Conservation (phyloP, 2,329 filamentous ascomycete species). For the Paraconiothyrium brasiliense region DNA sequence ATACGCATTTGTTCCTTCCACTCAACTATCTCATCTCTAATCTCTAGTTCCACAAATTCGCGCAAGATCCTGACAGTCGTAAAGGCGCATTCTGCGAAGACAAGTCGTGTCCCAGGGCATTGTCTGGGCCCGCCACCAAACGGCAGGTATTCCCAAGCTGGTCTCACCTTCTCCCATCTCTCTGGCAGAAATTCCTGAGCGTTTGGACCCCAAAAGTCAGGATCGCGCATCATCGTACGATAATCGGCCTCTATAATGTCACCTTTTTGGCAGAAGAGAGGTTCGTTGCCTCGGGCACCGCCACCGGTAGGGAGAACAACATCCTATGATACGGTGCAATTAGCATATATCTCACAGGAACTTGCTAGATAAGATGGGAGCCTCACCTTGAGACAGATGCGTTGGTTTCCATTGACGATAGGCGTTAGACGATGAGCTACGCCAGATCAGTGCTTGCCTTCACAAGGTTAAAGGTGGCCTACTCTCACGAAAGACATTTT, state of each 20-base stretch:
- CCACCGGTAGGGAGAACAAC: constrained; percentile 21
- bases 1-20: constrained; percentile 28
- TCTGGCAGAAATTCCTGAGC: constrained; percentile 25
- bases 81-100: constrained; percentile 20
- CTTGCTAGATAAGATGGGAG: neutral
- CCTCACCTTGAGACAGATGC: constrained; percentile 10
- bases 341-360: neutral
- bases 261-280: constrained; percentile 21
- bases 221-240: constrained; percentile 19
- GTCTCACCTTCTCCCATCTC: constrained; percentile 23
- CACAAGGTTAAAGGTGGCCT: neutral
- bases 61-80: constrained; percentile 13
- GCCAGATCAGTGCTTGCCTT: neutral
- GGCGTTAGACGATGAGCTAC: constrained; percentile 21
- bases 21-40: constrained; percentile 17
- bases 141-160: constrained; percentile 24
- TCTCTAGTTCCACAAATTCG: constrained; percentile 20
- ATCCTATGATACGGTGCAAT: neutral
- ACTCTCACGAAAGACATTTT: constrained; percentile 24
- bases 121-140: constrained; percentile 24
- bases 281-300: constrained; percentile 13
- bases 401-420: constrained; percentile 18
- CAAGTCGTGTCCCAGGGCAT: constrained; percentile 22
- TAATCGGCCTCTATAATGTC: constrained; percentile 24
- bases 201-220: constrained; percentile 22